A percentile compares a stretch with the other conserved stretches of the same genome.
Evolutionary conservation across 345 rosid species (phyloP).

Genomic region (Eucalyptus microcorys): DNA sequence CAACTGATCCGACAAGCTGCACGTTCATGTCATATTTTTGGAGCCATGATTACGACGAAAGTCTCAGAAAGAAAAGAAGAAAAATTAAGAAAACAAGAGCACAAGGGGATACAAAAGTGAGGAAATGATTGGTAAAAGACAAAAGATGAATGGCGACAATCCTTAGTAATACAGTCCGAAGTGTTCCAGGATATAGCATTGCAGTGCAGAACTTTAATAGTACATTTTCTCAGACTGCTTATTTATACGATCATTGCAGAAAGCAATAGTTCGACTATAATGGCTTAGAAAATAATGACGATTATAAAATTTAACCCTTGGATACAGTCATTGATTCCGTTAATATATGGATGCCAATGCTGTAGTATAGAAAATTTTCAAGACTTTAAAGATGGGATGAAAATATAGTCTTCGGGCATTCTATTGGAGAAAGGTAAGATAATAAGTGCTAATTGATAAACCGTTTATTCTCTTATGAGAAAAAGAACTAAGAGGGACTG

Average conservation of each 20-base stretch:
- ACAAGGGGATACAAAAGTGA: background rate
- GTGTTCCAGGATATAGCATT: background rate
- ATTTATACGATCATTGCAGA: background rate
- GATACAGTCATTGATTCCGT: background rate
- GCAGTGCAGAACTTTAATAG: background rate
- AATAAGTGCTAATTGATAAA: background rate
- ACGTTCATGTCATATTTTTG: background rate
- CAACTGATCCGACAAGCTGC: background rate
- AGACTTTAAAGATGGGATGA: background rate
- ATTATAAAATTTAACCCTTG: background rate
- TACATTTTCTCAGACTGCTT: background rate
- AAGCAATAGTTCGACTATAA: background rate
- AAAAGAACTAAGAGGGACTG: background rate
- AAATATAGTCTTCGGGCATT: background rate
- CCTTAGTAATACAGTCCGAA: background rate
- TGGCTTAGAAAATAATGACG: background rate
- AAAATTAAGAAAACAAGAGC: background rate
- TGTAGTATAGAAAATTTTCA: background rate
- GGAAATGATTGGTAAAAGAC: background rate
- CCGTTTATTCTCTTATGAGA: background rate
- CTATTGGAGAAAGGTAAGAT: background rate
- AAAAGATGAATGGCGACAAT: background rate
- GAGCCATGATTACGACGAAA: background rate
- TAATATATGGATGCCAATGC: background rate
- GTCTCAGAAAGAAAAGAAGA: background rate